Conservation (phyloP, 345 rosid species). For the Bruguiera gymnorhiza region DNA sequence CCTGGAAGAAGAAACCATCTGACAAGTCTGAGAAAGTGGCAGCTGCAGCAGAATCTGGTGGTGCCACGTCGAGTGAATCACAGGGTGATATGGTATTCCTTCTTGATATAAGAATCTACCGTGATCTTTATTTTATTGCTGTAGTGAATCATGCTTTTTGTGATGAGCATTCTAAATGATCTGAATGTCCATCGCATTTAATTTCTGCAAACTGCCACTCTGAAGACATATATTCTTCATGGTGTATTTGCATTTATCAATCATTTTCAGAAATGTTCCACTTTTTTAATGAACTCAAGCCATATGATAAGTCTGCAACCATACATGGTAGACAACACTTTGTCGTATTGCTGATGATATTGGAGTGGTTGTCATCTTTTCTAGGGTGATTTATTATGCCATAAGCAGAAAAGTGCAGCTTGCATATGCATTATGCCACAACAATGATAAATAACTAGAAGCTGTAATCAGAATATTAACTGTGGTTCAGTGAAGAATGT, state of each 20-base stretch:
- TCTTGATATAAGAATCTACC: not conserved
- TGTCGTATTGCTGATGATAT: too few relatives aligned
- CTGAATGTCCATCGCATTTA: not conserved
- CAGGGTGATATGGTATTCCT: slow-evolving; percentile 41
- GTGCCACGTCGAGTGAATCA: slow-evolving; percentile 33
- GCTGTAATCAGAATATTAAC: not conserved
- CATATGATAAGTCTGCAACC: too few relatives aligned
- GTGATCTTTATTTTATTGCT: not conserved
- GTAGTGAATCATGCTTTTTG: not conserved
- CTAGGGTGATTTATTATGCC: not conserved
- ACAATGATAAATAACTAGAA: not conserved
- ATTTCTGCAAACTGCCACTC: not conserved
- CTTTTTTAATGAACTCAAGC: too few relatives aligned
- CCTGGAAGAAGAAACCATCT: slow-evolving; percentile 96
- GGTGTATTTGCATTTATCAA: too few relatives aligned
- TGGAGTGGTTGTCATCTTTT: not conserved
- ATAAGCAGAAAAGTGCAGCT: not conserved
- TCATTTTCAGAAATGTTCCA: too few relatives aligned
- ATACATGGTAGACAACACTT: too few relatives aligned
- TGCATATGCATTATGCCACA: not conserved
- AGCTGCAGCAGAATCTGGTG: slow-evolving; percentile 36
- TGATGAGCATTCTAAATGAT: not conserved
- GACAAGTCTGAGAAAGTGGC: slow-evolving; percentile 62
- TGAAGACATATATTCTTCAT: not conserved
- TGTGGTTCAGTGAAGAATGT: too few relatives aligned